Evolutionary conservation across 768 basidiomycete genomes (phyloP), one percentile per base, ranked within the genome.

Genomic region (Mycena chlorophos): DNA sequence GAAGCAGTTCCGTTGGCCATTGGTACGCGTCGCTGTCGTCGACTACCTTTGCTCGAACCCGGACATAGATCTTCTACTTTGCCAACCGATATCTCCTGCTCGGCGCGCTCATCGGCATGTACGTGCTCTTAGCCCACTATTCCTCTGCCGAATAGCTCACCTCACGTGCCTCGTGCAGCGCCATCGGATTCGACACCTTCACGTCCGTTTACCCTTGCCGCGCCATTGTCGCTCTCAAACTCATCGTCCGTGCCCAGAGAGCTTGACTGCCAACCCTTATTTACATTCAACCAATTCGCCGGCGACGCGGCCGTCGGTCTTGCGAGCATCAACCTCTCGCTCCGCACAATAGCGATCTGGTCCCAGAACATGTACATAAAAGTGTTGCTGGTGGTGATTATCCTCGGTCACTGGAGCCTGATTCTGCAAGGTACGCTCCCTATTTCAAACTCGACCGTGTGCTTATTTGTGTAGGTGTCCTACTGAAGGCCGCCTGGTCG

Each of bases 221-320:
- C 16, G 13, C 3, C 8, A 30, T 51, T 20, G 20, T 25, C 26
- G 17, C 31, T 31, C 26, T 55, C 17, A n/a, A n/a, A 49, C 26
- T 42, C 49, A 28, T 34, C 29, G 13, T 26, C 42, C 40, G 40
- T 22, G 17, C n/a, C 23, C 52, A 79, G 76, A 19, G 68, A 77
- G 62, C 69, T 88, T 34, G 69, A 88, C 63, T 88, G 86, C 52
- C 84, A 87, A 60, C 74, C 77, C 0, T 62, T 88, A 22, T 87
- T 82, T 64, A 83, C 80, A 1, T 87, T 87, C 70, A 86, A 83
- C 54, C 84, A 84, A 59, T 57, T 74, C 12, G 71, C 74, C 48
- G 81, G 81, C 0, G 75, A 81, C 56, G 72, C 75, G 12, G 69
- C 80, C 4, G 71, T 81, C 12, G 80, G 81, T 3, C 62, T 81